These are phyloP conservation scores for Polygonum aviculare DNA, from an alignment of 148 eudicot genomes.

Conservation along the genomic window DNA sequence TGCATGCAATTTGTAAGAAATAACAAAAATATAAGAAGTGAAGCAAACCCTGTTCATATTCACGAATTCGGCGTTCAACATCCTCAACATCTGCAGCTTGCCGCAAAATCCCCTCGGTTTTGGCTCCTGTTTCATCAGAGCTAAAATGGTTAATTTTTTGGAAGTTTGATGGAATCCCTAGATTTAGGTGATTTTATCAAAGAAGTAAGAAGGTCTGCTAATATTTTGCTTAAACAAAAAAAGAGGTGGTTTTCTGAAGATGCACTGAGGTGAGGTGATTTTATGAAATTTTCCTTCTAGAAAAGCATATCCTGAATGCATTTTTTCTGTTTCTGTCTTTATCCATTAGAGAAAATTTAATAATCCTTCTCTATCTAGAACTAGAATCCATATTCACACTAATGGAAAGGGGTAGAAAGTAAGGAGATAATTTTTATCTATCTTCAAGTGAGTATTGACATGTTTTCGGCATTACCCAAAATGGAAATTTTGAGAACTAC, in stretches of 20 bases:
- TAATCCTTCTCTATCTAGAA: not conserved
- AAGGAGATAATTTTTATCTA: not conserved
- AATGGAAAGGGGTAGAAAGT: not conserved
- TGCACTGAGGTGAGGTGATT: not conserved
- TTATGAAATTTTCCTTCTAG: not conserved
- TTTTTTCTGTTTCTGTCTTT: not conserved
- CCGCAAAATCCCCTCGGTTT: constrained; percentile 86
- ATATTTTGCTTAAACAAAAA: not conserved
- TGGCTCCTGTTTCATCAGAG: constrained; percentile 40
- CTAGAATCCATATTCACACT: not conserved
- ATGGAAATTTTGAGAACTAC: too few species aligned
- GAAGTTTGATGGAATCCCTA: not conserved
- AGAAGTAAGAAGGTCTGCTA: not conserved
- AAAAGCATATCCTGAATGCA: not conserved
- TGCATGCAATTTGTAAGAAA: not conserved
- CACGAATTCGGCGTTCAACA: constrained; percentile 77
- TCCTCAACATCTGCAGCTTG: constrained; percentile 98
- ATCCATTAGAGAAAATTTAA: not conserved
- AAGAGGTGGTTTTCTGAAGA: not conserved
- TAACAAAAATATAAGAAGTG: not conserved
- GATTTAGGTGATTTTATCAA: not conserved
- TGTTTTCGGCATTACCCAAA: not conserved
- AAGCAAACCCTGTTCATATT: constrained; percentile 75
- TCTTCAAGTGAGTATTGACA: not conserved
- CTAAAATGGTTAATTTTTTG: not conserved